Evolutionary conservation across 2,329 filamentous ascomycete genomes (phyloP).

Genomic region (Macrophomina phaseolina): DNA sequence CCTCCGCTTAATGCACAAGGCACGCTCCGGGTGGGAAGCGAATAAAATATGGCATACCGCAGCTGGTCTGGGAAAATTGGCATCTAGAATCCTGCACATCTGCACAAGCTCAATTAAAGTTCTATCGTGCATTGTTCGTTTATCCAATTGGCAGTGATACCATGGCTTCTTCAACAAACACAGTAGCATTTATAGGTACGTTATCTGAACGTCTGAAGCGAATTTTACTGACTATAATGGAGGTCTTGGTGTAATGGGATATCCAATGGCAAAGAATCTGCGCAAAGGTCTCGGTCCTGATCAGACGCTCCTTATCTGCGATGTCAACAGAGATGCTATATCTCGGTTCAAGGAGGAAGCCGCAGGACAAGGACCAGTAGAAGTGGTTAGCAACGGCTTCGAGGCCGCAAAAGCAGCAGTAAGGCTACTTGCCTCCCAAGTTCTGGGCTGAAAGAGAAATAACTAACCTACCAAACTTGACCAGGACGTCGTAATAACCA

Average conservation of each 20-base stretch:
- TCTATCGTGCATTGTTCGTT: too few relatives aligned
- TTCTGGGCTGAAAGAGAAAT: neutral
- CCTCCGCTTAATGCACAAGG: neutral
- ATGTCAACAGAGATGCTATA: conserved; percentile 53
- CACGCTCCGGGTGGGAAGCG: neutral
- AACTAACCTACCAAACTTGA: neutral
- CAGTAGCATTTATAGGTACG: conserved; percentile 10
- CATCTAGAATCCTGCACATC: too few relatives aligned
- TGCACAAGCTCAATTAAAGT: too few relatives aligned
- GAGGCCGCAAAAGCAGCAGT: conserved; percentile 59
- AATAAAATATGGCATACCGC: neutral
- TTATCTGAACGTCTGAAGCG: too few relatives aligned
- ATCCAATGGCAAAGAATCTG: conserved; percentile 59
- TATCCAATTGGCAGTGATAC: neutral
- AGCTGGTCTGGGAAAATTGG: too few relatives aligned
- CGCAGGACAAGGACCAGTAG: conserved; percentile 39
- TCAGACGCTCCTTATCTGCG: conserved; percentile 50
- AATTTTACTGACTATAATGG: neutral
- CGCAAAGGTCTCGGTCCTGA: conserved; percentile 50
- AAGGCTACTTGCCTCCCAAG: conserved; percentile 27
- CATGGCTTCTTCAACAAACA: neutral
- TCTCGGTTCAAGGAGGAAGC: conserved; percentile 45
- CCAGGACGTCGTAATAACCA: conserved; percentile 58
- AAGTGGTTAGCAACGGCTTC: conserved; percentile 50
- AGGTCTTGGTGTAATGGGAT: conserved; percentile 61